Evolutionary conservation across 1,139 yeast species (phyloP).

Genomic region (Arxiozyma telluris): DNA sequence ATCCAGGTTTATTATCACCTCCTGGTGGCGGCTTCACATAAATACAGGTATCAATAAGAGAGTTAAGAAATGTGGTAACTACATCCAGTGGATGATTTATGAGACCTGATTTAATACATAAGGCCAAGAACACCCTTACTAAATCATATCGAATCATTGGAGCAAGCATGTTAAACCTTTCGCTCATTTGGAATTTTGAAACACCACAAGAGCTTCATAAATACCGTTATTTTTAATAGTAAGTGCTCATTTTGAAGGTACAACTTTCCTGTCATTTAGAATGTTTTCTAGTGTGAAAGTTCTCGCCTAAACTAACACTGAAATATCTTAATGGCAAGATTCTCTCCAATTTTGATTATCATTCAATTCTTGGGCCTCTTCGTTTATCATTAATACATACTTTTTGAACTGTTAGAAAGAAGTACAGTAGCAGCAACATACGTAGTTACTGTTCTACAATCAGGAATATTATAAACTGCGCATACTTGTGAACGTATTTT

Average conservation of each 20-base stretch:
- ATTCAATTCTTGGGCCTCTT: not conserved
- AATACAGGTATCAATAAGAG: slow-evolving; percentile 34
- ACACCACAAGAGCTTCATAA: slow-evolving; percentile 20
- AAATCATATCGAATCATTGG: slow-evolving; percentile 20
- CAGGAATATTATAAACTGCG: no score
- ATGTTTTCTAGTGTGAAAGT: not conserved
- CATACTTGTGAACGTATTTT: no score
- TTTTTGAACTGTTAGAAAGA: not conserved
- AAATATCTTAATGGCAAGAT: not conserved
- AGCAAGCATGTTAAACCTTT: slow-evolving; percentile 21
- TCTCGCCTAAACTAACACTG: not conserved
- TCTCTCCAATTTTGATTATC: not conserved
- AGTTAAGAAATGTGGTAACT: slow-evolving; percentile 16
- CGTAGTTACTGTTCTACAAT: no score
- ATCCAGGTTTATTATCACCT: slow-evolving; percentile 2
- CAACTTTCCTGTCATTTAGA: not conserved
- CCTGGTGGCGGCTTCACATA: slow-evolving; percentile 9
- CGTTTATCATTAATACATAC: not conserved
- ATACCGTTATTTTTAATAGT: slow-evolving; percentile 9
- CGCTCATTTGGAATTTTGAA: slow-evolving; percentile 17
- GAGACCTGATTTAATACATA: slow-evolving; percentile 7
- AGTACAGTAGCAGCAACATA: no score
- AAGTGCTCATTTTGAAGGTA: slow-evolving; percentile 12
- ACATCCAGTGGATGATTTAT: slow-evolving; percentile 21
- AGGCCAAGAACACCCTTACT: slow-evolving; percentile 14